A percentile compares a stretch with the other conserved stretches of the same genome.
phyloP scores from a whole-genome alignment of 1,284 basidiomycete genomes.

The Heimioporus punctisporus region DNA sequence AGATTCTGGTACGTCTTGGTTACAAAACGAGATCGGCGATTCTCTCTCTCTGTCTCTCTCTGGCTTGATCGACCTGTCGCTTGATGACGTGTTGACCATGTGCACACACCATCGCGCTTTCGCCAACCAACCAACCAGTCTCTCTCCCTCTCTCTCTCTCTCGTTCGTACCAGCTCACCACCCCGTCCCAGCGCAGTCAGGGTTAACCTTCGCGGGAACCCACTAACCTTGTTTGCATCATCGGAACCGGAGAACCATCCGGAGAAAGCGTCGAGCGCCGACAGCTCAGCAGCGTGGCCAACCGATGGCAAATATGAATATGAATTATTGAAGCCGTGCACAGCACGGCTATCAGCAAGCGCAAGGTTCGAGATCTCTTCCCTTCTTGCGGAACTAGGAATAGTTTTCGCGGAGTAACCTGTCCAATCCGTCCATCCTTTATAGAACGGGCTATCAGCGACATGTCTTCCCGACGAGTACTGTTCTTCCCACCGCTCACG shows the following conservation, averaged over 20 bases:
- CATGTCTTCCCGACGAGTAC: constrained; percentile 11
- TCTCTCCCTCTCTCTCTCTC: too few species aligned
- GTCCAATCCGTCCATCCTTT: constrained; percentile 25
- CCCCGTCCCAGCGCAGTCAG: constrained; percentile 6
- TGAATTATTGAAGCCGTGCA: constrained; percentile 28
- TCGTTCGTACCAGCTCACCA: too few species aligned
- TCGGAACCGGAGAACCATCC: constrained; percentile 23
- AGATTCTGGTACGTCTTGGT: not conserved
- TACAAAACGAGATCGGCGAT: constrained; percentile 13
- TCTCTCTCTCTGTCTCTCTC: not conserved
- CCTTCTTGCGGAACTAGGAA: constrained; percentile 18
- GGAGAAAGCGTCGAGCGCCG: constrained; percentile 30
- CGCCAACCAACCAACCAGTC: too few species aligned
- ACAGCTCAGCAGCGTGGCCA: constrained; percentile 32
- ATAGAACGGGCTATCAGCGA: constrained; percentile 25
- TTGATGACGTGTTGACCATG: not conserved
- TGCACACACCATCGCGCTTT: not conserved
- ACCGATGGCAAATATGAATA: constrained; percentile 29
- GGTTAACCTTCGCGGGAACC: constrained; percentile 28
- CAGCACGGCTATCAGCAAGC: constrained; percentile 35
- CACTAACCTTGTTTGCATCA: constrained; percentile 6
- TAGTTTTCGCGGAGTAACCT: constrained; percentile 26
- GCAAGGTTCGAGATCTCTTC: constrained; percentile 30
- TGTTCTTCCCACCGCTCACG: constrained; percentile 8
- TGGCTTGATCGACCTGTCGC: constrained; percentile 11